Base-by-base conservation (phyloP, 257 asterid species). In the Solanum bulbocastanum region DNA sequence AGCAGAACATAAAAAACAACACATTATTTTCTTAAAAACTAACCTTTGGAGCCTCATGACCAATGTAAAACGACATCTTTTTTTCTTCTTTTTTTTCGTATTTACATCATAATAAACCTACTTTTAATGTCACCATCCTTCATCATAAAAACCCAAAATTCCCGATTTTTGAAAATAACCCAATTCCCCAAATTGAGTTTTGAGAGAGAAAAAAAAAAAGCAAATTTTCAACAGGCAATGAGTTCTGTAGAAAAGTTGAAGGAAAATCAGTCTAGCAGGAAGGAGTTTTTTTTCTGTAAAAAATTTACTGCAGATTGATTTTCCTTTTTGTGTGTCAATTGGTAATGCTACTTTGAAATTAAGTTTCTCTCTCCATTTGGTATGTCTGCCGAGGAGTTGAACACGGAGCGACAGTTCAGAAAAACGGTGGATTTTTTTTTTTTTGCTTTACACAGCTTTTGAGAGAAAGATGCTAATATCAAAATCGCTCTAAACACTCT, bases 21-120 rank as follows among this genome's bases (percentile, higher is more conserved):
- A 39, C 40, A 25, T 15, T 85, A 39, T 15, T 16, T 40, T 37
- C 82, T 36, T 22, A 82, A 42, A 87, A 87, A 56, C 93, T 75
- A 93, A 96, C 99, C 99, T 95, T 96, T 16, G 98, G 94, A 92
- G 97, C 94, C 94, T 94, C 98, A 89, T 96, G 98, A 93, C 98
- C 93, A 90, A 96, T 94, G 94, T 96, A 93, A 93, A 95, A 89
- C 93, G 98, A 95, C 99, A 97, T 87, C 16, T 85, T 68, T 62
- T 92, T 89, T 83, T 32, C 71, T 75, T 79, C 71, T 90, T 87
- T 65, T 89, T 12, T 90, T 87, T 92, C 93, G 93, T 93, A 93
- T 93, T 56, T 88, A 96, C 93, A 91, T 92, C 94, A 93, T 86
- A 89, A 92, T 85, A 89, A 92, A 84, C 91, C 90, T 86, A 90